phyloP scores from a whole-genome alignment of 768 basidiomycete species.

The Cubamyces sp. region DNA sequence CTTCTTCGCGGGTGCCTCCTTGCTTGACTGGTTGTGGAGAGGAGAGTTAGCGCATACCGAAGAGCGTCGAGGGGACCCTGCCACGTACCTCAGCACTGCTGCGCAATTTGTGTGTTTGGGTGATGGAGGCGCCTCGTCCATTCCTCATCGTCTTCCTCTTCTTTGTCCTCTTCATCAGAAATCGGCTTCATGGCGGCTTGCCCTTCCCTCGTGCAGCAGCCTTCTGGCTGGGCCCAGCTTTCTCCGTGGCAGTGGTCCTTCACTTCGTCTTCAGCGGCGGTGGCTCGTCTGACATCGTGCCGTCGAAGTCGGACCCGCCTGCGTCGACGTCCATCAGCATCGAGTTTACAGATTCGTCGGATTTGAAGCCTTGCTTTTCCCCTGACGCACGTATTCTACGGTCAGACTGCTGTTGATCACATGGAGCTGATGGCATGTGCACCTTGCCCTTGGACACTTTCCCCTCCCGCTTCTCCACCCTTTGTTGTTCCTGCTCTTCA shows the following conservation, averaged over 20 bases:
- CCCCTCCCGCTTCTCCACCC: slow-evolving; percentile 49
- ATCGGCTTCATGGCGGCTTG: slow-evolving; percentile 55
- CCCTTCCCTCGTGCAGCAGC: slow-evolving; percentile 43
- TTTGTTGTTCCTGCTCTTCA: slow-evolving; percentile 68
- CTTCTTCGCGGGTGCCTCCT: slow-evolving; percentile 49
- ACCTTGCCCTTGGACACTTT: slow-evolving; percentile 50
- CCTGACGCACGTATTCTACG: neutral
- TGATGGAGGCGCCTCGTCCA: slow-evolving; percentile 46
- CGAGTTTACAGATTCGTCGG: slow-evolving; percentile 64
- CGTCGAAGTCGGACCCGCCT: slow-evolving; percentile 59
- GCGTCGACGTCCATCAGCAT: slow-evolving; percentile 79
- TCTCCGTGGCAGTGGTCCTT: slow-evolving; percentile 37
- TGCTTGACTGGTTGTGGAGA: slow-evolving; percentile 37
- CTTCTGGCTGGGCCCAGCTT: slow-evolving; percentile 39
- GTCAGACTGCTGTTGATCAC: neutral
- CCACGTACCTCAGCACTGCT: slow-evolving; percentile 71
- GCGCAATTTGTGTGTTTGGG: slow-evolving; percentile 67
- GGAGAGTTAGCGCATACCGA: neutral
- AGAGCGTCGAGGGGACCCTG: too few species aligned
- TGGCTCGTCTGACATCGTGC: slow-evolving; percentile 53
- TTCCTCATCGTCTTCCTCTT: slow-evolving; percentile 61
- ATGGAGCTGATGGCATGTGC: slow-evolving; percentile 1
- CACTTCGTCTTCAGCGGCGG: slow-evolving; percentile 35
- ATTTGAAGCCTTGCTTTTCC: slow-evolving; percentile 51
- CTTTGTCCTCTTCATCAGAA: slow-evolving; percentile 59